phyloP scores from a whole-genome alignment of 1,139 yeast species.

The Wickerhamiella pararugosa region DNA sequence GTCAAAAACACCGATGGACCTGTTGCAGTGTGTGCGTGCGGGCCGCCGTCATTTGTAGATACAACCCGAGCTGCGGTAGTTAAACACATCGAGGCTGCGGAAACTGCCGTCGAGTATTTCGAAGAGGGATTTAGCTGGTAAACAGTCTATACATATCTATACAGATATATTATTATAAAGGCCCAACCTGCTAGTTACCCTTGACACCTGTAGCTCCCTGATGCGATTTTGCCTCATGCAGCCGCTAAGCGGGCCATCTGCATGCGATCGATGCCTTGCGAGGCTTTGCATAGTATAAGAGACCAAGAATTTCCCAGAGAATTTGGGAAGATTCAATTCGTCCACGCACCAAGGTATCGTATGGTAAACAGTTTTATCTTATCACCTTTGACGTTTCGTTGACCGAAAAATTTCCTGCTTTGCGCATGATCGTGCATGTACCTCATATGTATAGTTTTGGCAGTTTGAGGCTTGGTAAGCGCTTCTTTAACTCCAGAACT shows the following conservation, averaged over 20 bases:
- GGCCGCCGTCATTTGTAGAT: conserved; percentile 20
- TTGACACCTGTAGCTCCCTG: background rate
- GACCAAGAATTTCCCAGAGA: background rate
- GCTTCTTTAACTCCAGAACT: background rate
- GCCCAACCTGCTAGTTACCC: background rate
- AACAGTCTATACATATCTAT: background rate
- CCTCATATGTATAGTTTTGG: background rate
- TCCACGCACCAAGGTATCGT: background rate
- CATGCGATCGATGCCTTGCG: background rate
- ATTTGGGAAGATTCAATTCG: background rate
- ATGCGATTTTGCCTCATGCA: background rate
- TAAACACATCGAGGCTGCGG: conserved; percentile 16
- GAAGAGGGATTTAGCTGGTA: conserved; percentile 28
- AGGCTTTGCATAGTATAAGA: background rate
- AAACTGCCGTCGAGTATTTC: conserved; percentile 22
- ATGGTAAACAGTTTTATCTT: background rate
- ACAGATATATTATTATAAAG: background rate
- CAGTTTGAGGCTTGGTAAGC: background rate
- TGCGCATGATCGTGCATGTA: background rate
- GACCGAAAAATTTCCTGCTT: background rate
- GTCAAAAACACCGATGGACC: conserved; percentile 13
- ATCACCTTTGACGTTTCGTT: background rate
- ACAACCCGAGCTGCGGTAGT: conserved; percentile 18
- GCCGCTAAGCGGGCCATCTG: background rate
- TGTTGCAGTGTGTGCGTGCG: conserved; percentile 19